Percentiles rank a stretch among this genome's conserved stretches.
Evolutionary conservation across 345 rosid genomes (phyloP).

Genomic region (Rhizophora apiculata): DNA sequence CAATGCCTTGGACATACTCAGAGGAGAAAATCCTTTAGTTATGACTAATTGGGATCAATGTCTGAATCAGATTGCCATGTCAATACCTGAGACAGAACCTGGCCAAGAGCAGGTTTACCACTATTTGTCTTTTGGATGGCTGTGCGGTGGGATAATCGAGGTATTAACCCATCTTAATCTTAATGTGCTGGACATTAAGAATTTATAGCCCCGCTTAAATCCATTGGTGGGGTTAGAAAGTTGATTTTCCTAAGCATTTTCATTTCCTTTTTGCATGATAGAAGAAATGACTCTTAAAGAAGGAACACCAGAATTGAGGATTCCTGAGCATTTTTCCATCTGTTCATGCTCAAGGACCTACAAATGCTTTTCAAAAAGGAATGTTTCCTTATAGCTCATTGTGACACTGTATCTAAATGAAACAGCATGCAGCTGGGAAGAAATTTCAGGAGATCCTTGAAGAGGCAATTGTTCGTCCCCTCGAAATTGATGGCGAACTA

Average conservation of each 20-base stretch:
- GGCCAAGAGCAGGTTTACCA: constrained; percentile 78
- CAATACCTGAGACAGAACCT: constrained; percentile 76
- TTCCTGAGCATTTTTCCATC: too few species aligned
- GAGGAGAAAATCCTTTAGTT: constrained; percentile 57
- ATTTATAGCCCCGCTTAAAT: neutral
- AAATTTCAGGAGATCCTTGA: constrained; percentile 87
- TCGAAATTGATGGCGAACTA: constrained; percentile 76
- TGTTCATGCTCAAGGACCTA: too few species aligned
- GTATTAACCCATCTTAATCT: constrained; percentile 34
- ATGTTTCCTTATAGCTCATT: too few species aligned
- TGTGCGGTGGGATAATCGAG: constrained; percentile 95
- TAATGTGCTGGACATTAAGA: neutral
- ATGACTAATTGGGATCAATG: constrained; percentile 81
- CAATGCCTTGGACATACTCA: constrained; percentile 58
- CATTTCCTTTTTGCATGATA: too few species aligned
- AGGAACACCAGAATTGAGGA: too few species aligned
- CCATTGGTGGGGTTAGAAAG: too few species aligned
- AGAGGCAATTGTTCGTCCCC: constrained; percentile 66
- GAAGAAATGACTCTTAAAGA: too few species aligned
- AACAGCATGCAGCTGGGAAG: constrained; percentile 82
- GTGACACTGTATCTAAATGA: constrained; percentile 9
- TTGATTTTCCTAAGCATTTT: too few species aligned
- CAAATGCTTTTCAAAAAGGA: too few species aligned
- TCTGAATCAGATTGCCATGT: constrained; percentile 52
- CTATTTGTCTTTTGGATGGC: constrained; percentile 86